Base-by-base conservation (phyloP, 2,329 filamentous ascomycete genomes). In the Colletotrichum sp. region DNA sequence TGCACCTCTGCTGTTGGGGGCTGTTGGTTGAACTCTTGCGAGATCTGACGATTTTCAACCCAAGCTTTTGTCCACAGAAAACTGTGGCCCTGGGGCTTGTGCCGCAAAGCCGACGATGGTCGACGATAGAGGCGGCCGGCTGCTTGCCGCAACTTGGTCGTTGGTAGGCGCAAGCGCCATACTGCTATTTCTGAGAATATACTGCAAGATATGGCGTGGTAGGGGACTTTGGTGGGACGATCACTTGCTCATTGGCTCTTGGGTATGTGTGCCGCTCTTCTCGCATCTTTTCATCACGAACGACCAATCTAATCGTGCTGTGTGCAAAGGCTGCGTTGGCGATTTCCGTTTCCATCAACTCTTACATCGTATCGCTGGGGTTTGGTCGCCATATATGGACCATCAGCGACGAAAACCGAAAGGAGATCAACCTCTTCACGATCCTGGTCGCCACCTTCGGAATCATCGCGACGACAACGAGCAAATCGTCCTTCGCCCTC, bases 141-240 rank as follows among this genome's bases (percentile, higher is more conserved):
- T 84, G 16, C 64, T 84, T 6, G 82, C 78, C n/a, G 79, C 79
- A 3, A 81, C 80, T 28, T 84, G 83, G 83, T 79, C 81, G 4
- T 57, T 84, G 43, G 75, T 78, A 0, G 72, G 73, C 3, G 75
- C 79, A 2, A 79, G 78, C 48, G 80, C 76, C 6, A 64, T 83
- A 1, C 60, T 84, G 18, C 71, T 85, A 6, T 76, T 78, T 13
- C 69, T 85, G 21, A 80, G 84, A 7, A 68, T 85, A 34, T 85
- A 85, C 79, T 85, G 83, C 80, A 85, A 85, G 66, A 64, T 81
- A 32, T 82, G 81, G 79, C 80, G 83, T 14, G 81, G 81, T 2
- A 80, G 81, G 43, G 84, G 83, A 61, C 43, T 85, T 30, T 85
- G 83, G 82, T 84, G 83, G 81, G 84, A 85, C 72, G 84, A 85